Conservation (phyloP, 805 yeast genomes). For the Metschnikowia santaceciliae region DNA sequence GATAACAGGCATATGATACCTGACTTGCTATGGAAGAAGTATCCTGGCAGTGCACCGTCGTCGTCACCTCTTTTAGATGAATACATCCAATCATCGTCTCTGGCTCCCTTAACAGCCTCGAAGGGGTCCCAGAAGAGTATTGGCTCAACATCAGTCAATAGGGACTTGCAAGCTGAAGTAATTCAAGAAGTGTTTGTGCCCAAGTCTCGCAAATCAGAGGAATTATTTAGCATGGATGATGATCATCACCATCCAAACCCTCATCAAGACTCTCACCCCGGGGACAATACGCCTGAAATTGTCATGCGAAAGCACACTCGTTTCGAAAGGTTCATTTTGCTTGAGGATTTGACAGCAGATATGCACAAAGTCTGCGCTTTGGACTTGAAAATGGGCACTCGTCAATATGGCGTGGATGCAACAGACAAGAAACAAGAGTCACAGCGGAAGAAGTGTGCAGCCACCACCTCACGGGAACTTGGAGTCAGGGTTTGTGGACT, state of each 20-base stretch:
- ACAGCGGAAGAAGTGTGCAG: slow-evolving; percentile 74
- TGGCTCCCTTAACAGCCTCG: slow-evolving; percentile 3
- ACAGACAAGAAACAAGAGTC: slow-evolving; percentile 63
- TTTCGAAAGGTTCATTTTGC: slow-evolving; percentile 74
- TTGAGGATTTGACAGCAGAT: slow-evolving; percentile 87
- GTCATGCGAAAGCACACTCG: slow-evolving; percentile 43
- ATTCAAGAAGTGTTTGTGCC: slow-evolving; percentile 38
- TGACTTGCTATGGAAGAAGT: slow-evolving; percentile 64
- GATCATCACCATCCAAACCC: slow-evolving; percentile 21
- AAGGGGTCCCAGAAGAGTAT: slow-evolving; percentile 17
- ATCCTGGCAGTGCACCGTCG: slow-evolving; percentile 36
- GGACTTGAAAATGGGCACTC: slow-evolving; percentile 96
- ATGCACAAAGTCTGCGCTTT: slow-evolving; percentile 84
- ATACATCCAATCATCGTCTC: slow-evolving; percentile 5
- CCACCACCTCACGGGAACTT: slow-evolving; percentile 73
- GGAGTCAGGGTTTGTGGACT: slow-evolving; percentile 96
- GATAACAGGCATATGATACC: slow-evolving; percentile 93
- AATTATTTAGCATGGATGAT: slow-evolving; percentile 45
- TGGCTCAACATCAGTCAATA: slow-evolving; percentile 35
- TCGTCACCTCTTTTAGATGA: slow-evolving; percentile 11
- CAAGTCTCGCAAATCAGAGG: slow-evolving; percentile 37
- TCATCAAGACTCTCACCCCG: slow-evolving; percentile 1
- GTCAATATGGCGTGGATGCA: slow-evolving; percentile 98
- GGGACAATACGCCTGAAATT: slow-evolving; percentile 14
- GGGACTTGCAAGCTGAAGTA: slow-evolving; percentile 37